Evolutionary conservation across 2,329 filamentous ascomycete genomes (phyloP), one percentile per base, ranked within the genome.

Genomic region (Trichophyton rubrum): DNA sequence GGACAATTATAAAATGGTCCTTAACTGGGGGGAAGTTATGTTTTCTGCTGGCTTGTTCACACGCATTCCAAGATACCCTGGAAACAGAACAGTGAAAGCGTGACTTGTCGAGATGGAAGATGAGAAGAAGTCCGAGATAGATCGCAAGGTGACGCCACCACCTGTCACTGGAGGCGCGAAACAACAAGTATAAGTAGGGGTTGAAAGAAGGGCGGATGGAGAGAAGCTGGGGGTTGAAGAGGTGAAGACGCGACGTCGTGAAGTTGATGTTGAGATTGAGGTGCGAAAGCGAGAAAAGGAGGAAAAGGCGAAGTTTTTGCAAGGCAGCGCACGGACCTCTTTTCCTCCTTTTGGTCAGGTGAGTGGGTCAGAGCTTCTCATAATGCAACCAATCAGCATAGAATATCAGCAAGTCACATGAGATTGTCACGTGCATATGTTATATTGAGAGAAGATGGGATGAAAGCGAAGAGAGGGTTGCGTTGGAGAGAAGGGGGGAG

Each of bases 311-410:
- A 56, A 51, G 58, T 40, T 35, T 59, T 58, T 43, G 47, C 40
- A 38, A 58, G 41, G 24, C 24, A 56, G 43, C 41, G 49, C 45
- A 51, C 30, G 22, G 55, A 49, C 40, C 40, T 43, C 40, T 43
- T 59, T 49, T 49, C 45, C 13, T 20, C 27, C 24, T 53, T 45
- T 40, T 5, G 55, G 24, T 45, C 17, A 17, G 24, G 1, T 13
- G 24, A 15, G 24, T 24, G 51, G 43, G 15, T 4, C 27, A 30
- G 40, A 53, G 61, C 61, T 59, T 62, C 59, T 56, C 61, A 60
- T 57, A 56, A 7, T 5, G 5, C 5, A 20, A 15, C 61, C 58
- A 62, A 62, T 62, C 4, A 57, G 15, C 6, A 27, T 27, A 7
- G 8, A 8, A 30, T 8, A 55, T 38, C 3, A 17, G 2, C 1